Percentiles rank a stretch among this genome's conserved stretches.
Conservation (phyloP, 768 basidiomycete genomes). For the Termitomyces sp. region DNA sequence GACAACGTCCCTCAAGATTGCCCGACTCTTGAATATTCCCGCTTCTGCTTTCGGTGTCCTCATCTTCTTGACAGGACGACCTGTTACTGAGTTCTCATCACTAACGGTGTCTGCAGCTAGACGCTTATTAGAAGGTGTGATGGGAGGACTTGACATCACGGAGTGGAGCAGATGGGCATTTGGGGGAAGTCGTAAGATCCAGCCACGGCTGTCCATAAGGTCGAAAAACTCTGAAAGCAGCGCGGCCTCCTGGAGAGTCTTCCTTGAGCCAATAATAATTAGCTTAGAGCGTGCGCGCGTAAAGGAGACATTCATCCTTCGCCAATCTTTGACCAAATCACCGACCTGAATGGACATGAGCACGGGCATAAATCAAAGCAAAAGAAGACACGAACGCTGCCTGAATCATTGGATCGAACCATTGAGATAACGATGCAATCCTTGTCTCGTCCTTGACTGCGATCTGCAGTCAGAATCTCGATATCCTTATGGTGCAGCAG, state of each 20-base stretch:
- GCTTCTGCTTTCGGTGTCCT: slow-evolving; percentile 24
- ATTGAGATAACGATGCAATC: slow-evolving; percentile 92
- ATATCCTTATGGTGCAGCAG: slow-evolving; percentile 53
- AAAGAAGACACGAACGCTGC: slow-evolving; percentile 50
- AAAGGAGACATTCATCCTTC: slow-evolving; percentile 94
- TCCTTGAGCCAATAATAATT: slow-evolving; percentile 84
- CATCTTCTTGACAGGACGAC: slow-evolving; percentile 32
- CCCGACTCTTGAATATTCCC: slow-evolving; percentile 51
- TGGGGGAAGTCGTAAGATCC: slow-evolving; percentile 62
- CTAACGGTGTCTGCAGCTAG: slow-evolving; percentile 17
- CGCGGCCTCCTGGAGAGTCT: slow-evolving; percentile 60
- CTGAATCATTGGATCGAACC: slow-evolving; percentile 81
- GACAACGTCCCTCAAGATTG: slow-evolving; percentile 54
- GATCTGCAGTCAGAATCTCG: slow-evolving; percentile 90
- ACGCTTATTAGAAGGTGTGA: slow-evolving; percentile 21
- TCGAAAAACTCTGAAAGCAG: slow-evolving; percentile 73
- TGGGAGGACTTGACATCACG: slow-evolving; percentile 8
- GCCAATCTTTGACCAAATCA: slow-evolving; percentile 93
- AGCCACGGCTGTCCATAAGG: slow-evolving; percentile 66
- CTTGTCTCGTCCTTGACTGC: slow-evolving; percentile 93
- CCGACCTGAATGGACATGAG: slow-evolving; percentile 58
- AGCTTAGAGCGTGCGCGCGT: slow-evolving; percentile 91
- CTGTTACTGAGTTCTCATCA: slow-evolving; percentile 2
- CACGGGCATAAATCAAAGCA: neutral
- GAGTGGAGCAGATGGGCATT: slow-evolving; percentile 54